Percentiles rank a stretch among this genome's conserved stretches.
phyloP scores from a whole-genome alignment of 352 stramenopile genomes.

The Phytophthora fragariaefolia region DNA sequence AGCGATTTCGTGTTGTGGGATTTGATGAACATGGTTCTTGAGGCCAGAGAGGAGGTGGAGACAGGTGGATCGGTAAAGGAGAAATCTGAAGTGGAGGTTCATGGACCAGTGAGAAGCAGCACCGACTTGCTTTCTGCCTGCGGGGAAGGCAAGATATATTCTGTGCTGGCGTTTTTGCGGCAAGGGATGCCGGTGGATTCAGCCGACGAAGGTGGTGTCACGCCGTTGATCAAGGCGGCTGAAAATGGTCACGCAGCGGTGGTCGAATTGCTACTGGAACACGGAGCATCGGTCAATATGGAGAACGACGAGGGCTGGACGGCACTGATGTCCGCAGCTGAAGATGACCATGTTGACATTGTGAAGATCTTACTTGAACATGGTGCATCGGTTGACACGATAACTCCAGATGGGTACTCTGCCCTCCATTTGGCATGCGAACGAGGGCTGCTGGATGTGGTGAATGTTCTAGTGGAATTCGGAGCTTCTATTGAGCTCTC shows the following conservation, averaged over 20 bases:
- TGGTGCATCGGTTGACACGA: background rate
- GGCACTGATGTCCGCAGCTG: background rate
- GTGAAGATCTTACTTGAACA: constrained; percentile 1
- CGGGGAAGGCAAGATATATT: background rate
- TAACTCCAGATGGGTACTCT: background rate
- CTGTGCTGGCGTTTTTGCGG: background rate
- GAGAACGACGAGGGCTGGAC: background rate
- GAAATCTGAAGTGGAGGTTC: background rate
- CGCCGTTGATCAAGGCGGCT: background rate
- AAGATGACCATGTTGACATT: background rate
- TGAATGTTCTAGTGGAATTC: constrained; percentile 1
- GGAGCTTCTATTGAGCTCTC: constrained; percentile 1
- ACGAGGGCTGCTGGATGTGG: background rate
- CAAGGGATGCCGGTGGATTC: background rate
- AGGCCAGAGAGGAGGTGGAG: background rate
- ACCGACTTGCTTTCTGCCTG: background rate
- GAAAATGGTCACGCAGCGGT: constrained; percentile 1
- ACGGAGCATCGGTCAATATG: background rate
- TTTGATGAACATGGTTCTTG: background rate
- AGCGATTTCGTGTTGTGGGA: too few relatives aligned
- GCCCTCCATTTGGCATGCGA: background rate
- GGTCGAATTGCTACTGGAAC: background rate
- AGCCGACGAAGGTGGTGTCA: background rate
- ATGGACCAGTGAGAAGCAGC: background rate
- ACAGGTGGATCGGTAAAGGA: background rate